phyloP scores from a whole-genome alignment of 164 flowering plant genomes.

The Magnolia officinalis region DNA sequence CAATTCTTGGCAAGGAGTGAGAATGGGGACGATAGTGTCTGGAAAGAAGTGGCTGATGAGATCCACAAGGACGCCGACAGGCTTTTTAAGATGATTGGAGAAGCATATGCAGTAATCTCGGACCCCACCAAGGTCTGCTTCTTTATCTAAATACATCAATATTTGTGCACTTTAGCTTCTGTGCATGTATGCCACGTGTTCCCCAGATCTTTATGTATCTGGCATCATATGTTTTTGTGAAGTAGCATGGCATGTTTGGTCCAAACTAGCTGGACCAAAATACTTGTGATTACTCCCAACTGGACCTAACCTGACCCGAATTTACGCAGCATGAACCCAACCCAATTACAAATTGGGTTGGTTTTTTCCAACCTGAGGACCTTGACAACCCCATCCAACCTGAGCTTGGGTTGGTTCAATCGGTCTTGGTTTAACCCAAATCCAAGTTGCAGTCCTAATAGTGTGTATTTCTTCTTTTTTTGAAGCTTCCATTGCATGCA shows the following conservation, averaged over 20 bases:
- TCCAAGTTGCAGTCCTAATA: not conserved
- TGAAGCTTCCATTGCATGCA: not conserved
- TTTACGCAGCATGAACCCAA: too few species aligned
- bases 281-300: too few species aligned
- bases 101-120: slow-evolving; percentile 91
- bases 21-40: slow-evolving; percentile 65
- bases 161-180: not conserved
- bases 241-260: not conserved
- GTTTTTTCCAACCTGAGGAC: too few species aligned
- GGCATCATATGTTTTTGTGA: not conserved
- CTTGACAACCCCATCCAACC: not conserved
- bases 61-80: slow-evolving; percentile 84
- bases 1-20: slow-evolving; percentile 77
- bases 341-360: too few species aligned
- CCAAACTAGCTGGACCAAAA: not conserved
- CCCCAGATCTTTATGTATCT: not conserved
- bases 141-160: not conserved
- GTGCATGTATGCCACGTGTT: not conserved
- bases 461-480: not conserved
- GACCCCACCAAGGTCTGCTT: slow-evolving; percentile 68
- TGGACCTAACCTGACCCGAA: too few species aligned
- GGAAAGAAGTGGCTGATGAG: slow-evolving; percentile 75
- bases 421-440: not conserved
- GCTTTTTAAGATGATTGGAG: slow-evolving; percentile 94
- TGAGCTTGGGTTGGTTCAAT: not conserved